phyloP scores from a whole-genome alignment of 352 stramenopile genomes.

The Pythium guiyangense region DNA sequence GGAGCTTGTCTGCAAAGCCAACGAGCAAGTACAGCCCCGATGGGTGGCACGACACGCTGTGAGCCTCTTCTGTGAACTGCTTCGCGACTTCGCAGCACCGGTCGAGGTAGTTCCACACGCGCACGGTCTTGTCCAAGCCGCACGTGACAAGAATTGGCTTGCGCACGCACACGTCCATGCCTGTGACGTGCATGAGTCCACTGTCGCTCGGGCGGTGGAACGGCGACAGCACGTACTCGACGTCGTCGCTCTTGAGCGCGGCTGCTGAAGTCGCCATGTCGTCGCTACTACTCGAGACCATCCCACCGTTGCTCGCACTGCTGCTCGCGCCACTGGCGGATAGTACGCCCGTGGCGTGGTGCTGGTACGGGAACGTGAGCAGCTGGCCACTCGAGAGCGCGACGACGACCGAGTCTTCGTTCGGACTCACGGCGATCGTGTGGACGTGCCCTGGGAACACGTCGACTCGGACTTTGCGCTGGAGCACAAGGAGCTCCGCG shows the following conservation, averaged over 20 bases:
- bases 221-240: conserved; percentile 61
- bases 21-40: conserved; percentile 88
- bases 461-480: conserved; percentile 63
- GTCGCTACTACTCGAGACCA: conserved; percentile 15
- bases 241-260: conserved; percentile 50
- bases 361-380: conserved; percentile 70
- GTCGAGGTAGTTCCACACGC: conserved; percentile 94
- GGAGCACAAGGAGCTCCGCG: conserved; percentile 41
- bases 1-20: conserved; percentile 89
- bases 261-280: conserved; percentile 4
- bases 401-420: conserved; percentile 68
- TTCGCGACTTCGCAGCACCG: conserved; percentile 85
- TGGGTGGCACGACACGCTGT: conserved; percentile 88
- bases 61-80: conserved; percentile 85
- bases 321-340: conserved; percentile 3
- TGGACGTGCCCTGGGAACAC: conserved; percentile 29
- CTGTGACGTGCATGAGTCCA: conserved; percentile 59
- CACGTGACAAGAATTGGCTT: conserved; percentile 91
- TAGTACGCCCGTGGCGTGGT: conserved; percentile 20
- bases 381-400: conserved; percentile 62
- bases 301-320: background rate
- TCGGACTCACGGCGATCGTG: conserved; percentile 66
- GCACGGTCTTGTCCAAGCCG: conserved; percentile 83
- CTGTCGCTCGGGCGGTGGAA: conserved; percentile 69
- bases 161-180: conserved; percentile 91